These are phyloP conservation scores for Yamadazyma philogaea DNA, from an alignment of 805 yeast genomes.

Conservation along the genomic window DNA sequence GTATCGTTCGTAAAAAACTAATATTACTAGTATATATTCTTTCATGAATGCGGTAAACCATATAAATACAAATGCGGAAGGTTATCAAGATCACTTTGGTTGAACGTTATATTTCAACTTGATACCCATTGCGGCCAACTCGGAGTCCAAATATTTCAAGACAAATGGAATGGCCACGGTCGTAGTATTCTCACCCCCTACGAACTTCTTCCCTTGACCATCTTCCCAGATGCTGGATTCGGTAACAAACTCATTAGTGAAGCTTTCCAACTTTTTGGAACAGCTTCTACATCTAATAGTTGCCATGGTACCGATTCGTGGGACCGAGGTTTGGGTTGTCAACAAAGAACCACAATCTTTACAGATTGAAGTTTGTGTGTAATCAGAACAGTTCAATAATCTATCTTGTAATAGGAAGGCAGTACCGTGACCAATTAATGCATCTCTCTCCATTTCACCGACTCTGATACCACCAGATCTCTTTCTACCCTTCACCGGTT, in stretches of 20 bases:
- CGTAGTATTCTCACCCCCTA: constrained; percentile 92
- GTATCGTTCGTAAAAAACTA: too few species aligned
- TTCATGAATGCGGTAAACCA: constrained; percentile 10
- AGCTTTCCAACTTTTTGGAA: constrained; percentile 65
- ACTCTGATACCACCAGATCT: constrained; percentile 99
- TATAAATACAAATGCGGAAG: constrained; percentile 10
- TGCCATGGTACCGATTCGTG: constrained; percentile 81
- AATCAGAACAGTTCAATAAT: constrained; percentile 90
- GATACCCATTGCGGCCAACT: constrained; percentile 96
- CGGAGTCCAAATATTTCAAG: constrained; percentile 90
- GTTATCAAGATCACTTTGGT: constrained; percentile 33
- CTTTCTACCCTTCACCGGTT: constrained; percentile 99
- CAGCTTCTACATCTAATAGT: constrained; percentile 87
- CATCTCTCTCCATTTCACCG: constrained; percentile 99
- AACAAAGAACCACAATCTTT: constrained; percentile 90
- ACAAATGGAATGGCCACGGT: constrained; percentile 97
- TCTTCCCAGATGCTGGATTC: constrained; percentile 93
- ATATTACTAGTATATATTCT: too few species aligned
- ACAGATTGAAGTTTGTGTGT: constrained; percentile 87
- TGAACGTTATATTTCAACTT: constrained; percentile 84
- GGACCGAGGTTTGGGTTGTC: constrained; percentile 86
- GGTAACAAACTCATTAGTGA: constrained; percentile 48
- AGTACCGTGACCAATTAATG: constrained; percentile 96
- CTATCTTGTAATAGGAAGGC: constrained; percentile 93
- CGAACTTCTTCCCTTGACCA: constrained; percentile 87